These are phyloP conservation scores for Yamadazyma membranifaciens DNA, from an alignment of 1,139 yeast species.

Conservation along the genomic window DNA sequence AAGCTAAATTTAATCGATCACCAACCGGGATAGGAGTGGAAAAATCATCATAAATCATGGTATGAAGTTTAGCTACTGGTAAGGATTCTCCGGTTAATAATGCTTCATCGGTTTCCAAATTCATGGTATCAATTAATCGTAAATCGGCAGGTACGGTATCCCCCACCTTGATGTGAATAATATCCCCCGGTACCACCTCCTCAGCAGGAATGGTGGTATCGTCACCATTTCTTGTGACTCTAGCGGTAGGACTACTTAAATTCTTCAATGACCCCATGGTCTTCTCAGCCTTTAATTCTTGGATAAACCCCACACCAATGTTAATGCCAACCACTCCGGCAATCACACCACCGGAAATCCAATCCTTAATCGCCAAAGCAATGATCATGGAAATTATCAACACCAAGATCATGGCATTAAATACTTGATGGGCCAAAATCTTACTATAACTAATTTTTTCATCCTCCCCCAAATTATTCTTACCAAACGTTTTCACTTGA, in stretches of 20 bases:
- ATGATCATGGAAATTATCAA: conserved; percentile 72
- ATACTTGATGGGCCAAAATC: conserved; percentile 67
- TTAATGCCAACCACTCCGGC: conserved; percentile 68
- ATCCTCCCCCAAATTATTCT: conserved; percentile 62
- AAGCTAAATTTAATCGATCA: conserved; percentile 74
- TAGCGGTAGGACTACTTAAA: conserved; percentile 71
- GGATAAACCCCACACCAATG: conserved; percentile 67
- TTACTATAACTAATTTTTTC: conserved; percentile 53
- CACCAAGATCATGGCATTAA: conserved; percentile 80
- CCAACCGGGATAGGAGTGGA: conserved; percentile 59
- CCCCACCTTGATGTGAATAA: conserved; percentile 65
- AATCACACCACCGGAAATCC: conserved; percentile 84
- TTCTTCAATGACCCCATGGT: conserved; percentile 76
- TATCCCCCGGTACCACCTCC: conserved; percentile 78
- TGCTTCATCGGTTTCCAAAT: conserved; percentile 81
- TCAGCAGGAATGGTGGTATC: conserved; percentile 60
- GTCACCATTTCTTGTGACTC: conserved; percentile 63
- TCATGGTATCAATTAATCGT: conserved; percentile 57
- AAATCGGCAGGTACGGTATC: conserved; percentile 81
- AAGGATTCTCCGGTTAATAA: conserved; percentile 78
- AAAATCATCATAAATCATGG: conserved; percentile 37
- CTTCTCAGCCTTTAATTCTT: conserved; percentile 72
- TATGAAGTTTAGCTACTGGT: conserved; percentile 62
- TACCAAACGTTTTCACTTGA: conserved; percentile 41
- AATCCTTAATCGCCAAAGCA: conserved; percentile 72